These are phyloP conservation scores for Coemansia brasiliensis DNA, from an alignment of 192 early-diverging fungal genomes.

Conservation along the genomic window DNA sequence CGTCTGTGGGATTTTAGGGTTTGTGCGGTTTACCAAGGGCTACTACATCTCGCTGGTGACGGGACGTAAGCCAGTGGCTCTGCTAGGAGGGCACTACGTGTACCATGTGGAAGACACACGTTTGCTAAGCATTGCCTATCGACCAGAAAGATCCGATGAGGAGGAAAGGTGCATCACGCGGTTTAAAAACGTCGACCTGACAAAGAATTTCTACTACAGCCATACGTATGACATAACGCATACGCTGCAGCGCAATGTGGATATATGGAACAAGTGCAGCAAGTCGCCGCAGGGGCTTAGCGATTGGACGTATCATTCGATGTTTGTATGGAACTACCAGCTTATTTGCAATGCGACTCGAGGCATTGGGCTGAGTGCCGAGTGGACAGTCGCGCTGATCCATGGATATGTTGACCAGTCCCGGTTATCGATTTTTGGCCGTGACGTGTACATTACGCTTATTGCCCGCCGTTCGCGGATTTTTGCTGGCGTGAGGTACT, in stretches of 20 bases:
- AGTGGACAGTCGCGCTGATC: conserved; percentile 62
- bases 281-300: background rate
- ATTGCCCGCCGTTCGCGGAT: conserved; percentile 92
- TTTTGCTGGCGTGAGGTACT: conserved; percentile 94
- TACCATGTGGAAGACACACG: conserved; percentile 93
- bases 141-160: conserved; percentile 70
- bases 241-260: conserved; percentile 80
- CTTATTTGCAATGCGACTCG: conserved; percentile 58
- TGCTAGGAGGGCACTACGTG: conserved; percentile 92
- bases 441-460: conserved; percentile 87
- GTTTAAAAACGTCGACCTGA: conserved; percentile 91
- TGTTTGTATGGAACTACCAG: conserved; percentile 96
- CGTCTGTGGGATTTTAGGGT: conserved; percentile 59
- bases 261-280: background rate
- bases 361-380: conserved; percentile 25
- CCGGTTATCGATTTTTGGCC: conserved; percentile 86
- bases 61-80: conserved; percentile 77
- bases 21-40: conserved; percentile 88
- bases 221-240: conserved; percentile 96
- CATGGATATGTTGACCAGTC: conserved; percentile 99
- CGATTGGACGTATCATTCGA: conserved; percentile 62
- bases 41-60: conserved; percentile 90
- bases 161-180: conserved; percentile 76
- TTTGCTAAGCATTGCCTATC: conserved; percentile 70
- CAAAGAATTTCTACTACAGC: conserved; percentile 96